A percentile compares a stretch with the other conserved stretches of the same genome.
Conservation (phyloP, 371 early-diverging fungal species). For the Choanephora cucurbitarum region DNA sequence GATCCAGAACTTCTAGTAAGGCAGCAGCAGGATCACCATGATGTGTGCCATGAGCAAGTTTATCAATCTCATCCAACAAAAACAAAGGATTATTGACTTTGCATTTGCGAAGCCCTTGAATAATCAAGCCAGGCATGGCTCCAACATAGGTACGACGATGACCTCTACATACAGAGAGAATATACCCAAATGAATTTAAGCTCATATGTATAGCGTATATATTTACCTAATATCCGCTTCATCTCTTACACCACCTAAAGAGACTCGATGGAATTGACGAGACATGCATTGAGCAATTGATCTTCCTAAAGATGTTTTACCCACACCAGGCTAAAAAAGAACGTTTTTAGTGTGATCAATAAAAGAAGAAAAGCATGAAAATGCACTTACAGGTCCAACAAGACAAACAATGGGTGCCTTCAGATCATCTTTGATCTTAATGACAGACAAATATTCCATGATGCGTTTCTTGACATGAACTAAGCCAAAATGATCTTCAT, state of each 20-base stretch:
- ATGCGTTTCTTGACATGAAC: slow-evolving; percentile 80
- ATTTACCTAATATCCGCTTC: slow-evolving; percentile 75
- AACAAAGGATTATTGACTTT: slow-evolving; percentile 82
- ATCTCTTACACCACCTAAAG: slow-evolving; percentile 85
- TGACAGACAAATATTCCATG: slow-evolving; percentile 78
- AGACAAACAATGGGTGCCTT: slow-evolving; percentile 82
- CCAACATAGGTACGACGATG: slow-evolving; percentile 90
- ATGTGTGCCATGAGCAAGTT: slow-evolving; percentile 61
- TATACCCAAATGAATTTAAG: too few relatives aligned
- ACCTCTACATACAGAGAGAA: too few relatives aligned
- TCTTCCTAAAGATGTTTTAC: slow-evolving; percentile 82
- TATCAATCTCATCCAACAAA: slow-evolving; percentile 81
- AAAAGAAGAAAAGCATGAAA: background rate
- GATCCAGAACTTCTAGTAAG: slow-evolving; percentile 84
- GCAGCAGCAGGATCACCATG: slow-evolving; percentile 87
- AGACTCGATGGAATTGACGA: slow-evolving; percentile 79
- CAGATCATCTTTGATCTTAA: slow-evolving; percentile 71
- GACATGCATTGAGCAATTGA: slow-evolving; percentile 78
- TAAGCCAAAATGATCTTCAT: slow-evolving; percentile 82
- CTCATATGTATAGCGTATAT: background rate
- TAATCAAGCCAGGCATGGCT: slow-evolving; percentile 81
- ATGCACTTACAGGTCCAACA: slow-evolving; percentile 62
- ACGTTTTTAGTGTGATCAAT: background rate
- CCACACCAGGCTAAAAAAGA: slow-evolving; percentile 61
- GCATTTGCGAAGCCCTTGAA: slow-evolving; percentile 69